Evolutionary conservation across 2,329 filamentous ascomycete species (phyloP).

Genomic region (Aspergillus arachidicola): DNA sequence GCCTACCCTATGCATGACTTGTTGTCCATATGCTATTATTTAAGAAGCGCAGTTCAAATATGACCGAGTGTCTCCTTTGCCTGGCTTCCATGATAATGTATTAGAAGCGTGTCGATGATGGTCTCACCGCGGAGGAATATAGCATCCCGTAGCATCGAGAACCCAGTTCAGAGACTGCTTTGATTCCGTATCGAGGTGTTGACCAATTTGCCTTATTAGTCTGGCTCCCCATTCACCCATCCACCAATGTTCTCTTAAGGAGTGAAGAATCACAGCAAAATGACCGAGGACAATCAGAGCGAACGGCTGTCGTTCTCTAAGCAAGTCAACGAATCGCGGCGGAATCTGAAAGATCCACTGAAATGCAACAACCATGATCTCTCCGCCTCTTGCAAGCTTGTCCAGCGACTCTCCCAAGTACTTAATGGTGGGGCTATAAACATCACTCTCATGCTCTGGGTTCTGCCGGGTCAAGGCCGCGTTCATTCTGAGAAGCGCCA

Average conservation of each 20-base stretch:
- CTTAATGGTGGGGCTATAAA: conserved; percentile 31
- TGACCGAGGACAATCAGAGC: conserved; percentile 48
- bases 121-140: conserved; percentile 22
- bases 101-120: neutral
- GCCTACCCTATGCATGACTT: neutral
- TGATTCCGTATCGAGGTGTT: conserved; percentile 30
- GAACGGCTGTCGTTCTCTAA: conserved; percentile 41
- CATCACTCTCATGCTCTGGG: conserved; percentile 28
- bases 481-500: conserved; percentile 30
- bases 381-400: conserved; percentile 32
- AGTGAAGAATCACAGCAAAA: conserved; percentile 56
- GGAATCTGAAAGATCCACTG: conserved; percentile 64
- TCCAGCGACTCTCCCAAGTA: conserved; percentile 31
- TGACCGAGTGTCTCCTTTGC: too few species aligned
- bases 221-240: conserved; percentile 66
- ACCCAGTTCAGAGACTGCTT: conserved; percentile 35
- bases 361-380: conserved; percentile 45
- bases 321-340: conserved; percentile 58
- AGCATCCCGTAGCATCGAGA: conserved; percentile 36
- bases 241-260: conserved; percentile 69
- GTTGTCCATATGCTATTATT: neutral
- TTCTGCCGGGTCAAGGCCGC: conserved; percentile 22
- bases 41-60: neutral
- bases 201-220: conserved; percentile 63
- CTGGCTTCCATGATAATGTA: neutral